phyloP scores from a whole-genome alignment of 768 basidiomycete genomes.

The Leucocoprinus leucothites region DNA sequence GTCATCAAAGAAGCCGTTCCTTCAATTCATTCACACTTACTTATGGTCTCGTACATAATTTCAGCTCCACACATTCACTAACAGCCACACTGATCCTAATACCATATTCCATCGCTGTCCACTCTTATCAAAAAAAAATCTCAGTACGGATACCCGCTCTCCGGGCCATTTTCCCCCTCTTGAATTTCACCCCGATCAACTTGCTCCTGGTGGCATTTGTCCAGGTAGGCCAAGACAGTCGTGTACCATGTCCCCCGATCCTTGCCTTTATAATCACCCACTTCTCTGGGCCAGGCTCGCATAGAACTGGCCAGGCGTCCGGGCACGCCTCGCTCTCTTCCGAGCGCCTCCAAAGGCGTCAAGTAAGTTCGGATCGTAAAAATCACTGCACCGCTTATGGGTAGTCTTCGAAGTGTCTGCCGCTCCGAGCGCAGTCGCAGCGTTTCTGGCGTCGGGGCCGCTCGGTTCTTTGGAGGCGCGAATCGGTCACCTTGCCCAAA shows the following conservation, averaged over 20 bases:
- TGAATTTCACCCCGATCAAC: slow-evolving; percentile 12
- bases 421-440: slow-evolving; percentile 61
- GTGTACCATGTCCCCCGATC: slow-evolving; percentile 28
- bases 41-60: slow-evolving; percentile 4
- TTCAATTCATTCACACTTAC: not conserved
- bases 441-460: slow-evolving; percentile 32
- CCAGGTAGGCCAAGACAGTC: slow-evolving; percentile 34
- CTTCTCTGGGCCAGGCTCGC: slow-evolving; percentile 62
- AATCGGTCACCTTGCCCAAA: slow-evolving; percentile 26
- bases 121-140: too few species aligned
- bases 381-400: slow-evolving; percentile 57
- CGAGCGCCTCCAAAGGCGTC: slow-evolving; percentile 49
- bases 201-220: slow-evolving; percentile 20
- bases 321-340: slow-evolving; percentile 53
- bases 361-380: slow-evolving; percentile 72
- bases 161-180: slow-evolving; percentile 5
- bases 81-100: not conserved
- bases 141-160: slow-evolving; percentile 8
- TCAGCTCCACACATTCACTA: not conserved
- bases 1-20: slow-evolving; percentile 8
- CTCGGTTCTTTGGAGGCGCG: slow-evolving; percentile 8
- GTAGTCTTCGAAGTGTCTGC: slow-evolving; percentile 64
- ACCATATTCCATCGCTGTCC: too few species aligned
- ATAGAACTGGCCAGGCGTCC: slow-evolving; percentile 62
- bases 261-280: slow-evolving; percentile 47